Evolutionary conservation across 768 basidiomycete species (phyloP), one percentile per base, ranked within the genome.

Genomic region (Fomitopsis pulvina): DNA sequence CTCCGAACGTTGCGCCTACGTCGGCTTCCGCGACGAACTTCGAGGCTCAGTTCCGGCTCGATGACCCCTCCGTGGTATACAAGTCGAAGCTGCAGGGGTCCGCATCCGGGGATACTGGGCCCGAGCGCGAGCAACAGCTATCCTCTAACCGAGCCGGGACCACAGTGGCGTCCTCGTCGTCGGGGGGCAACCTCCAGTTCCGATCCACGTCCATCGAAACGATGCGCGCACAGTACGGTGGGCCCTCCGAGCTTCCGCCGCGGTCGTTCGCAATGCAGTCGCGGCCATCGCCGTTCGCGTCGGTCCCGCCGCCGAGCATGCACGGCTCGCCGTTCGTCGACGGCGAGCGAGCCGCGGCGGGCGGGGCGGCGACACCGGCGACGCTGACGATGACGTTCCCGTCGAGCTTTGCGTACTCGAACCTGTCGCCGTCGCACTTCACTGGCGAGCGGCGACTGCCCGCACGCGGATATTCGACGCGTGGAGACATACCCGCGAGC

Each of bases 381-480:
- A 42, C 57, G 27, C 41, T 59, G 21, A 57, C 53, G 18, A 56
- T 51, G 34, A 48, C 58, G 5, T 60, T 60, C 52, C 56, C 53
- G 12, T 56, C 61, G 2, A 53, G 34, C 30, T 53, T 60, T 32
- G 53, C 62, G 27, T 59, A 60, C 45, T 43, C 57, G 4, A 63
- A 58, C 47, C 48, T 60, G 22, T 54, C 55, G 14, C 62, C 58
- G 10, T 57, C 60, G 21, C 53, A 56, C 49, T 60, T 60, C 45
- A 45, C 53, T 8, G 52, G 48, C 4, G 47, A 45, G 5, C 47
- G 18, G 22, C 50, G 25, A 4, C 47, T 27, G 20, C 45, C 51
- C 28, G 32, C 6, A 39, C 50, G 27, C n/a, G 20, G 41, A 27
- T 14, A 7, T 34, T 30, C 25, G 30, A 39, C 27, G 47, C 47